Conservation (phyloP, 768 basidiomycete genomes). For the Dioszegia aurantiaca region DNA sequence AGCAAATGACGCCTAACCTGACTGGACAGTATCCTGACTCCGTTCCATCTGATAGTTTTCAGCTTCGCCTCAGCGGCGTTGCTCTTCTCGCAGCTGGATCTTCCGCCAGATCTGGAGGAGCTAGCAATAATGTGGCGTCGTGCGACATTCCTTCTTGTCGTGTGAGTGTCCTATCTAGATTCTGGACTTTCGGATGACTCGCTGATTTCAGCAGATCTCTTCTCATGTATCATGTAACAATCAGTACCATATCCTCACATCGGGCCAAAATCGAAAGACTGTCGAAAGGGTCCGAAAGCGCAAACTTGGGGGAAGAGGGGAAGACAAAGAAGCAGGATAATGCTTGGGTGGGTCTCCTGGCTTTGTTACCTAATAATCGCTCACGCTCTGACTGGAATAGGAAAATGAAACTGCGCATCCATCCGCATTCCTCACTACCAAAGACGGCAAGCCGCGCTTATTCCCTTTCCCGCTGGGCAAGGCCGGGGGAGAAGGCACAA, state of each 20-base stretch:
- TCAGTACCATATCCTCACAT: slow-evolving; percentile 13
- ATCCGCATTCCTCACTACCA: slow-evolving; percentile 39
- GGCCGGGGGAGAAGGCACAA: slow-evolving; percentile 24
- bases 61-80: slow-evolving; percentile 24
- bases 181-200: background rate
- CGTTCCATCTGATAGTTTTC: slow-evolving; percentile 35
- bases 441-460: slow-evolving; percentile 43
- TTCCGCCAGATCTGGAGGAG: slow-evolving; percentile 20
- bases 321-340: slow-evolving; percentile 10
- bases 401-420: slow-evolving; percentile 34
- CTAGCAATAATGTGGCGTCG: slow-evolving; percentile 27
- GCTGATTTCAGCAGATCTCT: slow-evolving; percentile 11
- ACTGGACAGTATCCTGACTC: slow-evolving; percentile 28
- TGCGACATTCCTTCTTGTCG: slow-evolving; percentile 26
- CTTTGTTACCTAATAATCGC: background rate
- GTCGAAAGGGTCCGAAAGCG: slow-evolving; percentile 14
- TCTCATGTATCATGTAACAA: slow-evolving; percentile 24
- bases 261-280: slow-evolving; percentile 3
- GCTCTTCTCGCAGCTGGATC: slow-evolving; percentile 23
- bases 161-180: slow-evolving; percentile 10
- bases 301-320: slow-evolving; percentile 11
- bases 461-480: slow-evolving; percentile 46
- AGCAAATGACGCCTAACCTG: too few relatives aligned
- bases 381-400: slow-evolving; percentile 16
- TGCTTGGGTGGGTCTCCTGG: slow-evolving; percentile 29